Percentiles rank a stretch among this genome's conserved stretches.
phyloP scores from a whole-genome alignment of 495 filamentous ascomycete genomes.

The Tetracladium setigerum region DNA sequence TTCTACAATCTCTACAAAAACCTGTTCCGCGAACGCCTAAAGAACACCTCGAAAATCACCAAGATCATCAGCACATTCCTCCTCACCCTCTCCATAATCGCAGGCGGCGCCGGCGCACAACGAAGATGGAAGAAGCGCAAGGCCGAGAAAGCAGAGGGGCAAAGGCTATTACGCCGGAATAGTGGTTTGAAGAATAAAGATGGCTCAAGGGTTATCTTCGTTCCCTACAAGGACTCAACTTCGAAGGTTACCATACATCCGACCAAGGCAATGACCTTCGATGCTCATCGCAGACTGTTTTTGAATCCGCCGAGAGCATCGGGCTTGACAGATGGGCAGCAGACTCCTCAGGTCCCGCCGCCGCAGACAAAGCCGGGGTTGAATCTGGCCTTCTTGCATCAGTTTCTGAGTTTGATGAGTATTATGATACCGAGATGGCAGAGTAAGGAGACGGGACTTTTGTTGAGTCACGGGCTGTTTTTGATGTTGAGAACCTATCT shows the following conservation, averaged over 20 bases:
- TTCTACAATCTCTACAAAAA: conserved; percentile 61
- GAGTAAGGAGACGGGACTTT: conserved; percentile 86
- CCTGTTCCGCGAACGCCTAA: conserved; percentile 51
- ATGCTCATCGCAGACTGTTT: conserved; percentile 91
- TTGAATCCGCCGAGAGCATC: conserved; percentile 80
- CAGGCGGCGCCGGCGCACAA: conserved; percentile 65
- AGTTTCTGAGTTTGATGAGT: conserved; percentile 88
- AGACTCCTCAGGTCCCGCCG: conserved; percentile 62
- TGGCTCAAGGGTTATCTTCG: conserved; percentile 88
- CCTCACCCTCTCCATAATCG: conserved; percentile 67
- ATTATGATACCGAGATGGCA: conserved; percentile 96
- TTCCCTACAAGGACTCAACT: conserved; percentile 80
- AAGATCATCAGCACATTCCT: conserved; percentile 67
- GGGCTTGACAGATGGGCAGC: conserved; percentile 61
- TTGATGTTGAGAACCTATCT: conserved; percentile 89
- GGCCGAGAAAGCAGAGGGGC: conserved; percentile 71
- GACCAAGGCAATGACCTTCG: conserved; percentile 92
- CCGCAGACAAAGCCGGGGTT: conserved; percentile 87
- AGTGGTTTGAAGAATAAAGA: conserved; percentile 89
- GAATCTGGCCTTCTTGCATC: conserved; percentile 96
- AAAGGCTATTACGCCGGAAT: conserved; percentile 76
- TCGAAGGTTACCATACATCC: conserved; percentile 86
- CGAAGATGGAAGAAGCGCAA: conserved; percentile 61
- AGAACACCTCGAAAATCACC: conserved; percentile 55
- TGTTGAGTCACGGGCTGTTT: conserved; percentile 82